Evolutionary conservation across 2,329 filamentous ascomycete genomes (phyloP).

Genomic region (Ceratocystis albifundus): DNA sequence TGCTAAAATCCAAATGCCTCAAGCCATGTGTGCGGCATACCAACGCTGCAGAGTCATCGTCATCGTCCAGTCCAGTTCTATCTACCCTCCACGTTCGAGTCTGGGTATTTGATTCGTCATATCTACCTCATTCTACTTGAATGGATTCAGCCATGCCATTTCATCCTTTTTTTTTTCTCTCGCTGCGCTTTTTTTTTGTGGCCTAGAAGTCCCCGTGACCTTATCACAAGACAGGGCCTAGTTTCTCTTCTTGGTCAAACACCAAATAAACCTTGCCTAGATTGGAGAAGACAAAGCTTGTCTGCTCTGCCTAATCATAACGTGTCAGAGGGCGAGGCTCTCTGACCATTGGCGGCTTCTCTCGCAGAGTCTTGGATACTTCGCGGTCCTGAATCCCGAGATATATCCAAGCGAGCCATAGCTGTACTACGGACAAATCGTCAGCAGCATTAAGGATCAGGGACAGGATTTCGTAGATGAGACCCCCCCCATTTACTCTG

Average conservation of each 20-base stretch:
- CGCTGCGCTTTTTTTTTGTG: background rate
- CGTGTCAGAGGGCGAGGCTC: too few relatives aligned
- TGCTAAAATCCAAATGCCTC: background rate
- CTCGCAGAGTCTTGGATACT: background rate
- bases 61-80: background rate
- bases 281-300: background rate
- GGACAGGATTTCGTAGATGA: background rate
- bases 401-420: background rate
- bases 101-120: background rate
- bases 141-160: background rate
- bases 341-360: too few relatives aligned
- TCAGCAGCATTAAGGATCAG: constrained; percentile 3
- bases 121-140: background rate
- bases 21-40: background rate
- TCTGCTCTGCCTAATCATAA: too few relatives aligned
- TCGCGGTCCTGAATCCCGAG: constrained; percentile 4
- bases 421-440: background rate
- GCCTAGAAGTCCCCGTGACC: background rate
- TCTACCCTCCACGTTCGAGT: background rate
- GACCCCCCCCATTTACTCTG: background rate
- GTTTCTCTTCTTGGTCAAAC: background rate
- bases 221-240: background rate
- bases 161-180: too few relatives aligned
- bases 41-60: background rate
- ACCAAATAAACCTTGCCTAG: background rate